A percentile compares a stretch with the other conserved stretches of the same genome.
These are phyloP conservation scores for Magnaporthiopsis incrustans DNA, from an alignment of 2,329 filamentous ascomycete species.

Conservation along the genomic window DNA sequence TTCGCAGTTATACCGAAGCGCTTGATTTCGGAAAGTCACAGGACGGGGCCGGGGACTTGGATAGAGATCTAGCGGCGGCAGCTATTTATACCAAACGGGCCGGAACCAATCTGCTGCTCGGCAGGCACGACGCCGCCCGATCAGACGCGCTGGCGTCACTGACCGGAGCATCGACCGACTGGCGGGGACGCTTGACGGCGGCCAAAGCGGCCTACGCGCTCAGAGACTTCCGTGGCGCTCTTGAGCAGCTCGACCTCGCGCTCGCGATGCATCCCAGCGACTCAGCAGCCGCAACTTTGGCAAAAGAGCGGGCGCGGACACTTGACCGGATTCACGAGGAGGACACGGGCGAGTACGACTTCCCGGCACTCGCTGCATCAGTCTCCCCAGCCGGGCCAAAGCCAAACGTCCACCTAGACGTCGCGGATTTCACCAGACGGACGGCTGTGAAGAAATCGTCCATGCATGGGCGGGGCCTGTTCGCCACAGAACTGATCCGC, in stretches of 20 bases:
- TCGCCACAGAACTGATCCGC: constrained; percentile 27
- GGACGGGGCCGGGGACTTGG: constrained; percentile 12
- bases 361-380: constrained; percentile 17
- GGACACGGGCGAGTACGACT: constrained; percentile 20
- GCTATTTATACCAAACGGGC: constrained; percentile 23
- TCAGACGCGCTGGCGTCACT: constrained; percentile 24
- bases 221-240: constrained; percentile 18
- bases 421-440: constrained; percentile 25
- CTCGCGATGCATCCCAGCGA: constrained; percentile 14
- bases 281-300: constrained; percentile 8
- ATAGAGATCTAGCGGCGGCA: constrained; percentile 2
- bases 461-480: constrained; percentile 32
- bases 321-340: constrained; percentile 20
- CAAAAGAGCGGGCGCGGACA: constrained; percentile 18
- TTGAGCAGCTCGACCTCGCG: constrained; percentile 17
- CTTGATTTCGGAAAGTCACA: constrained; percentile 16
- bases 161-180: constrained; percentile 17
- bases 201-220: constrained; percentile 27
- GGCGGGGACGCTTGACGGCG: constrained; percentile 25
- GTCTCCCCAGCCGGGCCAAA: constrained; percentile 8
- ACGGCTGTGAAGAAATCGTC: constrained; percentile 24
- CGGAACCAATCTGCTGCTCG: constrained; percentile 23
- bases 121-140: constrained; percentile 24
- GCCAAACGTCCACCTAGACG: constrained; percentile 20
- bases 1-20: constrained; percentile 25